Evolutionary conservation across 495 filamentous ascomycete genomes (phyloP).

Genomic region (Aspergillus diversus): DNA sequence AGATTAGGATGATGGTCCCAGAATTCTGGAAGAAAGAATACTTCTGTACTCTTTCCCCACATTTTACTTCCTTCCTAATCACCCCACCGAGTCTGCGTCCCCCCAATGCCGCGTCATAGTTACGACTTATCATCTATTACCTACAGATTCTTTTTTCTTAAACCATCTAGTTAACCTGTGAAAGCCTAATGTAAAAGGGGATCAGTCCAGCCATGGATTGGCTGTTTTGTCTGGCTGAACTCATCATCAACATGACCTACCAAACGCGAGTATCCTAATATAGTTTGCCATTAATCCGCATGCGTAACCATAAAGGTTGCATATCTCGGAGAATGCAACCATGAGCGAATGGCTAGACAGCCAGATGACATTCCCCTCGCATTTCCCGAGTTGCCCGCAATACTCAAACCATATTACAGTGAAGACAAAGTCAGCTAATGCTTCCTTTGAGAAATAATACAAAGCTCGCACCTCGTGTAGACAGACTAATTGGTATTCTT

Average conservation of each 20-base stretch:
- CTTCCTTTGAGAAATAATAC: neutral
- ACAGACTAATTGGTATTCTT: neutral
- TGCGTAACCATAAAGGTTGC: neutral
- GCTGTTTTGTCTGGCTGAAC: neutral
- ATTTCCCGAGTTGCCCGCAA: neutral
- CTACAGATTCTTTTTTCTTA: too few species aligned
- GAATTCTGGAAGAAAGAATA: too few species aligned
- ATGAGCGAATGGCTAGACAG: neutral
- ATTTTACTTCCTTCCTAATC: too few species aligned
- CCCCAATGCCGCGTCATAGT: too few species aligned
- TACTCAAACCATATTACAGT: neutral
- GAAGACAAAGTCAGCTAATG: neutral
- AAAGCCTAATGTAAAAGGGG: neutral
- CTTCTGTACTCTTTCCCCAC: too few species aligned
- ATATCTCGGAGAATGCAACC: neutral
- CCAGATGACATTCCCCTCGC: neutral
- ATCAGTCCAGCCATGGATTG: neutral
- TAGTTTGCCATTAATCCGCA: neutral
- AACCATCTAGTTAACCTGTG: neutral
- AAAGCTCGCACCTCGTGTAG: neutral
- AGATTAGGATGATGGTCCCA: too few species aligned
- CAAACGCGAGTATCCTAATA: neutral
- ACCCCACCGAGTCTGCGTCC: too few species aligned
- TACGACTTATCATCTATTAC: too few species aligned
- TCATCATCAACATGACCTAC: neutral